Evolutionary conservation across 2,329 filamentous ascomycete species (phyloP).

Genomic region (Fusarium sp.): DNA sequence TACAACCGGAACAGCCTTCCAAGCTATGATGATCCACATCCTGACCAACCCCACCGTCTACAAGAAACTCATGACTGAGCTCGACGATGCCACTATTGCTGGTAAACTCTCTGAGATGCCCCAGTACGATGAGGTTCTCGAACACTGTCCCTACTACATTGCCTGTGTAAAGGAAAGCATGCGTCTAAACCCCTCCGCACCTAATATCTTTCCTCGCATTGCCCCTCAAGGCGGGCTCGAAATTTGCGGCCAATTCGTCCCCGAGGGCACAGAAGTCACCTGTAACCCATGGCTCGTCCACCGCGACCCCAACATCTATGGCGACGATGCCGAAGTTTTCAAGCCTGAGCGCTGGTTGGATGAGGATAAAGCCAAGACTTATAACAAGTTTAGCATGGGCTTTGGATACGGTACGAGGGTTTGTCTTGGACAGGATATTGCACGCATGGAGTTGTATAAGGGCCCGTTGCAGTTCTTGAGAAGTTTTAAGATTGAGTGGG

Average conservation of each 20-base stretch:
- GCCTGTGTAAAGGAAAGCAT: conserved; percentile 67
- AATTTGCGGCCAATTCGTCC: conserved; percentile 54
- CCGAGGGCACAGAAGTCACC: conserved; percentile 52
- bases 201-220: conserved; percentile 63
- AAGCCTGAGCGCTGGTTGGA: conserved; percentile 60
- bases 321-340: conserved; percentile 53
- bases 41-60: conserved; percentile 36
- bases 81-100: conserved; percentile 39
- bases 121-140: conserved; percentile 45
- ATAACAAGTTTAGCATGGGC: conserved; percentile 50
- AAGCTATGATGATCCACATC: conserved; percentile 54
- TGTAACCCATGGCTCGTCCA: conserved; percentile 56
- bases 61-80: conserved; percentile 44
- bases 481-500: conserved; percentile 28
- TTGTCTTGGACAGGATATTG: conserved; percentile 61
- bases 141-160: conserved; percentile 61
- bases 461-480: conserved; percentile 34
- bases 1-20: conserved; percentile 64
- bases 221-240: conserved; percentile 61
- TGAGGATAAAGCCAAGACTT: conserved; percentile 44
- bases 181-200: conserved; percentile 63
- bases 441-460: conserved; percentile 57
- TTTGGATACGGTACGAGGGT: conserved; percentile 59
- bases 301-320: conserved; percentile 50
- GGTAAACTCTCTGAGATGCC: conserved; percentile 56